Conservation (phyloP, 768 basidiomycete genomes). For the Rhizopogon vesiculosus region DNA sequence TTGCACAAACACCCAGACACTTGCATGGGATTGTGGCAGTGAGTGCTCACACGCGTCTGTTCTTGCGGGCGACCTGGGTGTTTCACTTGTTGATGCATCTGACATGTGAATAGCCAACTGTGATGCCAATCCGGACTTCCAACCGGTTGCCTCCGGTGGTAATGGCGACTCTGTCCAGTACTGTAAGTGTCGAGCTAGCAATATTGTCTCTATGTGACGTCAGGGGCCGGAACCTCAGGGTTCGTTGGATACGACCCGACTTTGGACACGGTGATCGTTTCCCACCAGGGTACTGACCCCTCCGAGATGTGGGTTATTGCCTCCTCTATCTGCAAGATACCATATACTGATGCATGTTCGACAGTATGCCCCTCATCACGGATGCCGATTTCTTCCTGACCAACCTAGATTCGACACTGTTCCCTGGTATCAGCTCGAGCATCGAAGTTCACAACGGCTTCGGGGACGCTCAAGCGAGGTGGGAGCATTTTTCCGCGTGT, state of each 20-base stretch:
- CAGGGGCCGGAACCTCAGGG: conserved; percentile 28
- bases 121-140: conserved; percentile 41
- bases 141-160: conserved; percentile 44
- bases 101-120: conserved; percentile 35
- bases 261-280: conserved; percentile 30
- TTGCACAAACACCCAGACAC: conserved; percentile 37
- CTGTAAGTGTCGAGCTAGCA: conserved; percentile 24
- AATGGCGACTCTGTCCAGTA: conserved; percentile 38
- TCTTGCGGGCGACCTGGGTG: too few species aligned
- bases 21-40: conserved; percentile 55
- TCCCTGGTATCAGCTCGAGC: conserved; percentile 42
- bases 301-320: conserved; percentile 19
- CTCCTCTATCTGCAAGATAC: neutral
- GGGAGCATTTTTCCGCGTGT: conserved; percentile 6
- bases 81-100: neutral
- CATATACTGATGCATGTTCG: neutral
- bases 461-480: conserved; percentile 38
- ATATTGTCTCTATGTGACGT: neutral
- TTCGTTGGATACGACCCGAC: conserved; percentile 48
- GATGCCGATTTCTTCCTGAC: conserved; percentile 36
- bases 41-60: conserved; percentile 10
- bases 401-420: conserved; percentile 34
- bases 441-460: conserved; percentile 48
- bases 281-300: conserved; percentile 33
- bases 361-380: conserved; percentile 33